phyloP scores from a whole-genome alignment of 169 alveolate genomes.

The Miamiensis avidus region DNA sequence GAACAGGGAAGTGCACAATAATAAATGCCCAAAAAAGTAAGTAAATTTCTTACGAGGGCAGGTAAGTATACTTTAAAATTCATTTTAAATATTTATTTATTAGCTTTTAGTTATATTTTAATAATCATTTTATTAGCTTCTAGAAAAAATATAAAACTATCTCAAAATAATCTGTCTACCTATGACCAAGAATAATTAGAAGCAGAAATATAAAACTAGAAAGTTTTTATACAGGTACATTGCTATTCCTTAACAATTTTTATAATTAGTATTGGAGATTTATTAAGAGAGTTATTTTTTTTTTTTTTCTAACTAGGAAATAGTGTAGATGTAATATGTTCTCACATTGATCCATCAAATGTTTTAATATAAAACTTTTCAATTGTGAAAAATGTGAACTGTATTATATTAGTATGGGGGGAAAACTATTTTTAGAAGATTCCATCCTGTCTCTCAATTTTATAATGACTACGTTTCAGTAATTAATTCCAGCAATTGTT shows the following conservation, averaged over 20 bases:
- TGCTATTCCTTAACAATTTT: background rate
- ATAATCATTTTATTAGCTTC: no score
- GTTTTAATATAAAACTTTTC: conserved; percentile 52
- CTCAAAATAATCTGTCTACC: conserved; percentile 14
- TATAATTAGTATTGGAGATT: background rate
- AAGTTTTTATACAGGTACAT: background rate
- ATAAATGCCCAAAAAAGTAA: no score
- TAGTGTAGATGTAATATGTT: background rate
- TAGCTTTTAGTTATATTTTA: no score
- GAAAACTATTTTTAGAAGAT: conserved; percentile 54
- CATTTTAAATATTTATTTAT: no score
- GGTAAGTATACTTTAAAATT: no score
- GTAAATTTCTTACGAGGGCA: no score
- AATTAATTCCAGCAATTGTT: conserved; percentile 52
- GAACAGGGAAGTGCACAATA: no score
- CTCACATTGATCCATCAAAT: conserved; percentile 16
- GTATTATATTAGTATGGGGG: conserved; percentile 56
- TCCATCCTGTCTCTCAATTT: conserved; percentile 55
- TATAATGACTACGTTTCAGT: conserved; percentile 48
- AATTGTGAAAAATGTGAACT: conserved; percentile 59
- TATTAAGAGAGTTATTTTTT: no score
- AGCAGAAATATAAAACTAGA: conserved; percentile 17
- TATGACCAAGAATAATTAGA: conserved; percentile 38
- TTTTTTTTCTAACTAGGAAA: background rate
- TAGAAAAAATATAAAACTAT: no score